Evolutionary conservation across 2,329 filamentous ascomycete species (phyloP).

Genomic region (Aquanectria penicillioides): DNA sequence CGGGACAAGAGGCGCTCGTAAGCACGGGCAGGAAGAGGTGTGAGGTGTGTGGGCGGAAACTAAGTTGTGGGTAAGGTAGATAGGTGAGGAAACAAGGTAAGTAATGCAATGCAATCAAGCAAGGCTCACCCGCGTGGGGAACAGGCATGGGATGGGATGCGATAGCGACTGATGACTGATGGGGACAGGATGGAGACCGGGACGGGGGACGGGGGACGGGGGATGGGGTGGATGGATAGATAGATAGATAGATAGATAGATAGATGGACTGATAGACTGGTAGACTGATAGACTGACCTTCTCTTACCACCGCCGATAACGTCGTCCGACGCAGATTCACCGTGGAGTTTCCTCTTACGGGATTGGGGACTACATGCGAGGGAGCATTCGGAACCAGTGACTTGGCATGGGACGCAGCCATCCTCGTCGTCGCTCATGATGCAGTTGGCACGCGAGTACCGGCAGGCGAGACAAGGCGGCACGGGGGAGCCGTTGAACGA

Average conservation of each 20-base stretch:
- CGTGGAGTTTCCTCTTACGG: constrained; percentile 81
- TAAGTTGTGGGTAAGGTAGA: constrained; percentile 6
- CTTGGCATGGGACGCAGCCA: constrained; percentile 80
- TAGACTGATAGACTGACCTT: constrained; percentile 69
- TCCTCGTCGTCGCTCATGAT: constrained; percentile 79
- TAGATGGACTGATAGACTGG: neutral
- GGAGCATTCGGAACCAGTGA: constrained; percentile 82
- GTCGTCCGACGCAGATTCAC: constrained; percentile 66
- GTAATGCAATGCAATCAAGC: constrained; percentile 15
- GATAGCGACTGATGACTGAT: constrained; percentile 15
- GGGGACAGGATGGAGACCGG: constrained; percentile 4
- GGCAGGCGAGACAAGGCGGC: constrained; percentile 77
- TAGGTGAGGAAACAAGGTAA: constrained; percentile 10
- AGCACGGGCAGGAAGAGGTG: constrained; percentile 23
- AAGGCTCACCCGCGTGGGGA: constrained; percentile 23
- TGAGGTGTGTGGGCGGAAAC: constrained; percentile 16
- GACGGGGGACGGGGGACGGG: constrained; percentile 11
- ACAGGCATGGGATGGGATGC: constrained; percentile 16
- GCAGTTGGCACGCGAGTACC: constrained; percentile 78
- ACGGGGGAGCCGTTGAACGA: constrained; percentile 52
- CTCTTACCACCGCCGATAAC: constrained; percentile 72
- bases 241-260: too few relatives aligned
- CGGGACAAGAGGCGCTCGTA: constrained; percentile 31
- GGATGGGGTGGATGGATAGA: constrained; percentile 19
- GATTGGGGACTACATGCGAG: constrained; percentile 80